Base-by-base conservation (phyloP, 176 grass and related monocot species). In the Otatea glauca region DNA sequence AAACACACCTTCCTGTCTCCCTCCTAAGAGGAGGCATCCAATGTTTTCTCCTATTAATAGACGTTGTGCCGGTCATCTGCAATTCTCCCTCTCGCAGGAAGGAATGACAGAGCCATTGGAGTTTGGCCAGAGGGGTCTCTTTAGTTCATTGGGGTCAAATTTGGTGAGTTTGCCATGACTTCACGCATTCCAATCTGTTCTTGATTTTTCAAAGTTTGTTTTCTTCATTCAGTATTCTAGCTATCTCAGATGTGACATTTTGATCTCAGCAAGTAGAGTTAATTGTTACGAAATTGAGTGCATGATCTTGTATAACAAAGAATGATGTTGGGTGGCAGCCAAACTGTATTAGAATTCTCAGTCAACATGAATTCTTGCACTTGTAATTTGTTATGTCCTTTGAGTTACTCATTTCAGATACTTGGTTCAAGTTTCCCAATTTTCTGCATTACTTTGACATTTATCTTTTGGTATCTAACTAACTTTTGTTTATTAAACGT, bases 11-110 rank as follows among this genome's bases (percentile, higher is more conserved):
- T 86, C 48, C 69, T 68, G 11, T 79, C 43, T 86, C 20, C 63
- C 73, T 72, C 45, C 74, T 34, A 83, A 67, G 63, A 82, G 16
- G 78, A 66, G 25, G 43, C 24, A 66, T 76, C 72, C 47, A 55
- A 61, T 83, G 64, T 50, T 72, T 75, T 62, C 29, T 49, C 61
- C 88, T 90, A 90, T 87, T 87, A 79, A 83, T 90, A 90, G 79
- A 51, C 68, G 65, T 27, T 54, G 58, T 74, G 58, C 60, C 83
- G 41, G 65, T 68, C 39, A 79, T 74, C 78, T 60, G 66, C 65
- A 71, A 32, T 69, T 86, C 88, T 81, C 68, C 65, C 83, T 44
- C 63, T 44, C 63, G 64, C 24, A 73, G 54, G 68, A 74, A 74
- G 61, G 67, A 56, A 90, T 74, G 84, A 50, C 41, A 59, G 88